Percentiles rank a stretch among this genome's conserved stretches.
phyloP scores from a whole-genome alignment of 1,284 basidiomycete genomes.

The Puccinia triticina region DNA sequence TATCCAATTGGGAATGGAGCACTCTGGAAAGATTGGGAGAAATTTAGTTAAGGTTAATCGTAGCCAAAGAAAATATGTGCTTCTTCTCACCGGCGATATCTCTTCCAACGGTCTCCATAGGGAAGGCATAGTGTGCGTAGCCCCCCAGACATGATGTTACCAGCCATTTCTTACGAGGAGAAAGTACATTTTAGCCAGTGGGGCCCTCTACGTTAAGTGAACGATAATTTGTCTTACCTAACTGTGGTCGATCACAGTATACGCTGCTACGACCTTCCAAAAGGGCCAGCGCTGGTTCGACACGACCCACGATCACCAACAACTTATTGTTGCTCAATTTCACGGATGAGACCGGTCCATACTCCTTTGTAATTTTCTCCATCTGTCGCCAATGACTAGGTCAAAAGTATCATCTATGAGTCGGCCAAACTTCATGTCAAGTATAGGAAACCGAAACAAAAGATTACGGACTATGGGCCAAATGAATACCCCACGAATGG shows the following conservation, averaged over 20 bases:
- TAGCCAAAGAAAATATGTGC: too few species aligned
- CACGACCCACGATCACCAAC: conserved; percentile 43
- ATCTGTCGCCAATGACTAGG: conserved; percentile 43
- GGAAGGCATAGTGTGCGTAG: conserved; percentile 54
- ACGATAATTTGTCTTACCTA: neutral
- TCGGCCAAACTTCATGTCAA: neutral
- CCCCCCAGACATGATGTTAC: conserved; percentile 54
- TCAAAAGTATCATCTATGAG: neutral
- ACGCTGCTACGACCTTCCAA: conserved; percentile 40
- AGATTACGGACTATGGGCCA: conserved; percentile 37
- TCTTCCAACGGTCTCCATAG: conserved; percentile 54
- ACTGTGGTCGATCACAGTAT: conserved; percentile 43
- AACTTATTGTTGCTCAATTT: conserved; percentile 34
- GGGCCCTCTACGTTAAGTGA: neutral
- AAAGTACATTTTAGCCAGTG: neutral
- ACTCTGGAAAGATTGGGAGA: conserved; percentile 16
- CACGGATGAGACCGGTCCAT: conserved; percentile 49
- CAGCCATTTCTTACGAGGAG: conserved; percentile 53
- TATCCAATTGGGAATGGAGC: conserved; percentile 50
- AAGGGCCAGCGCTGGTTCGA: conserved; percentile 33
- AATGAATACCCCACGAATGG: conserved; percentile 50
- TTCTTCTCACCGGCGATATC: conserved; percentile 52
- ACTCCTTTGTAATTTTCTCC: conserved; percentile 43
- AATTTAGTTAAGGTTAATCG: neutral
- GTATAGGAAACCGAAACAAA: neutral